A percentile compares a stretch with the other conserved stretches of the same genome.
phyloP scores from a whole-genome alignment of 2,329 filamentous ascomycete genomes.

The Calonectria ilicicola region DNA sequence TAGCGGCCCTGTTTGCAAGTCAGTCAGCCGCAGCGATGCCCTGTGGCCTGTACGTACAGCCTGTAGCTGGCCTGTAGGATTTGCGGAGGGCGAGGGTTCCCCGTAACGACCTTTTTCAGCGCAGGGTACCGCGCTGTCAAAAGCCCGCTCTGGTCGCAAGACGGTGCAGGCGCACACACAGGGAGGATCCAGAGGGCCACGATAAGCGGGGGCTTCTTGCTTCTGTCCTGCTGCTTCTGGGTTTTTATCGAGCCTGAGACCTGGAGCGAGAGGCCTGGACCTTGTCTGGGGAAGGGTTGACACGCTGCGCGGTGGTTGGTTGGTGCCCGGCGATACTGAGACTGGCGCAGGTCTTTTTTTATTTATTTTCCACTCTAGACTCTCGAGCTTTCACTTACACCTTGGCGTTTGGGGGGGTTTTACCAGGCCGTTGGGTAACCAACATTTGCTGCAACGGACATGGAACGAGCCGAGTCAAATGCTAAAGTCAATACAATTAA shows the following conservation, averaged over 20 bases:
- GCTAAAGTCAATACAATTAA: not conserved
- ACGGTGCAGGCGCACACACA: not conserved
- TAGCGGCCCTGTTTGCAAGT: constrained; percentile 1
- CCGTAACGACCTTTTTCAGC: not conserved
- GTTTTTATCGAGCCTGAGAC: not conserved
- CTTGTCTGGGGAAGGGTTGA: constrained; percentile 3
- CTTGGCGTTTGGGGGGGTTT: not conserved
- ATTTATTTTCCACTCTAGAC: not conserved
- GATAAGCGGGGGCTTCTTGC: not conserved
- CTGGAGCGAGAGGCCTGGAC: not conserved
- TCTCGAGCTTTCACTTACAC: not conserved
- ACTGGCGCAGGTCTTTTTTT: not conserved
- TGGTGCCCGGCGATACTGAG: constrained; percentile 11
- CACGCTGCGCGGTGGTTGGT: constrained; percentile 3
- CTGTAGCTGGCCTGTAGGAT: not conserved
- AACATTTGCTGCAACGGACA: not conserved
- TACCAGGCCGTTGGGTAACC: not conserved
- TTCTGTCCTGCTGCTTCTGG: not conserved
- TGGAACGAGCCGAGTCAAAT: not conserved
- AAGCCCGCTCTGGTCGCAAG: not conserved
- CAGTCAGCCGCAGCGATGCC: constrained; percentile 3
- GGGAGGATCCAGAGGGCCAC: not conserved
- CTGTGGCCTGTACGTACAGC: not conserved
- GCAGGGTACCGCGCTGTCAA: constrained; percentile 2
- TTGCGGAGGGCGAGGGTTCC: constrained; percentile 3